These are phyloP conservation scores for Trichoderma parareesei DNA, from an alignment of 495 filamentous ascomycete genomes.

Conservation along the genomic window DNA sequence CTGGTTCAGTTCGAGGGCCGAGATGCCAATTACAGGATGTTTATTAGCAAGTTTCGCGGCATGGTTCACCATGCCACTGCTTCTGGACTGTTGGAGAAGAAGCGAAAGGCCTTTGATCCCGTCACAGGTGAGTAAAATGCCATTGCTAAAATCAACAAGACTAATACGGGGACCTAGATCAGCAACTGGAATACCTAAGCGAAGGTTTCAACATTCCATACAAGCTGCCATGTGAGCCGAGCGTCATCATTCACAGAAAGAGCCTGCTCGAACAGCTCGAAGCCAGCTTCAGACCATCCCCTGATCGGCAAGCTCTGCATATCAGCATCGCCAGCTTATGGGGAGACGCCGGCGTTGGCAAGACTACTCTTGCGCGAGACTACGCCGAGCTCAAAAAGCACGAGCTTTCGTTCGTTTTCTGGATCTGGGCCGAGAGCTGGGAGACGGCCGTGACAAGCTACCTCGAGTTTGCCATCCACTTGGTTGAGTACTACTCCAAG, in stretches of 20 bases:
- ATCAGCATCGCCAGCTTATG: conserved; percentile 5
- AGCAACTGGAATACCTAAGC: neutral
- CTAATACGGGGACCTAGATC: neutral
- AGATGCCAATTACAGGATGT: neutral
- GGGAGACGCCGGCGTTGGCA: conserved; percentile 5
- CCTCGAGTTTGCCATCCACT: conserved; percentile 9
- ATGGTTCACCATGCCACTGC: neutral
- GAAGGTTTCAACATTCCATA: neutral
- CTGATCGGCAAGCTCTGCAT: conserved; percentile 3
- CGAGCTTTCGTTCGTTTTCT: conserved; percentile 9
- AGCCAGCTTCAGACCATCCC: neutral
- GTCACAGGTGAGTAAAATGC: neutral
- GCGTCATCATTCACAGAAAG: neutral
- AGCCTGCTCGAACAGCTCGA: neutral
- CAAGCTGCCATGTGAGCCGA: neutral
- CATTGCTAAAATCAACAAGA: neutral
- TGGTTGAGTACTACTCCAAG: conserved; percentile 10
- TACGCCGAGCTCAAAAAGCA: neutral
- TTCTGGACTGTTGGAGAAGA: neutral
- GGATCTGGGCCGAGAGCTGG: conserved; percentile 12
- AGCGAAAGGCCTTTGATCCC: neutral
- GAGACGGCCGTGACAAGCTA: conserved; percentile 13
- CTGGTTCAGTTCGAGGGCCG: conserved; percentile 8
- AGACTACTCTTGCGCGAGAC: conserved; percentile 10
- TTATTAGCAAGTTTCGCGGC: neutral